phyloP scores from a whole-genome alignment of 1,139 yeast genomes.

The Debaryomycetaceae sp. region DNA sequence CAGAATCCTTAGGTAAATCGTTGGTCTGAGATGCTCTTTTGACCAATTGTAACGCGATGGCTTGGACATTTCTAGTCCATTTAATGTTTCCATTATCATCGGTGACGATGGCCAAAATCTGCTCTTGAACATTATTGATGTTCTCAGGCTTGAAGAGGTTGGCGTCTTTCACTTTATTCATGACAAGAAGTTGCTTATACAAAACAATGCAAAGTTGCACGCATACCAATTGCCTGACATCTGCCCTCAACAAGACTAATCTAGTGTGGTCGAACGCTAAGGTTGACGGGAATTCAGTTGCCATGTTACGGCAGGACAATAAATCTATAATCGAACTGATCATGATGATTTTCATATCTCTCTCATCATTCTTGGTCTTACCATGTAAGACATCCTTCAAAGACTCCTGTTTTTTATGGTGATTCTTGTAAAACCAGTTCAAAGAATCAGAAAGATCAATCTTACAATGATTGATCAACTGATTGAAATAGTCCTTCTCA shows the following conservation, averaged over 20 bases:
- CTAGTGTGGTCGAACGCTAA: slow-evolving; percentile 87
- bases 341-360: slow-evolving; percentile 33
- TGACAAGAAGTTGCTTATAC: slow-evolving; percentile 62
- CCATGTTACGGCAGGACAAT: slow-evolving; percentile 76
- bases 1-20: slow-evolving; percentile 36
- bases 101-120: slow-evolving; percentile 74
- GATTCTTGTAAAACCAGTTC: slow-evolving; percentile 62
- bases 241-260: slow-evolving; percentile 74
- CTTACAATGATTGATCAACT: slow-evolving; percentile 64
- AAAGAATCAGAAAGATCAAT: slow-evolving; percentile 64
- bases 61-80: slow-evolving; percentile 82
- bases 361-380: slow-evolving; percentile 8
- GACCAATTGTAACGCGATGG: slow-evolving; percentile 70
- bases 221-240: slow-evolving; percentile 80
- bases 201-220: slow-evolving; percentile 70
- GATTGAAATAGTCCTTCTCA: slow-evolving; percentile 82
- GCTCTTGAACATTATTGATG: slow-evolving; percentile 43
- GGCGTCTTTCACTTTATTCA: slow-evolving; percentile 26
- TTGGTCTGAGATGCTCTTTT: slow-evolving; percentile 30
- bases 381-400: slow-evolving; percentile 4
- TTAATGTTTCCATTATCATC: slow-evolving; percentile 84
- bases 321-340: slow-evolving; percentile 55
- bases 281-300: slow-evolving; percentile 78
- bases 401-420: slow-evolving; percentile 13
- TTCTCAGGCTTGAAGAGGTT: slow-evolving; percentile 24